phyloP scores from a whole-genome alignment of 2,329 filamentous ascomycete species.

The Calonectria hongkongensis region DNA sequence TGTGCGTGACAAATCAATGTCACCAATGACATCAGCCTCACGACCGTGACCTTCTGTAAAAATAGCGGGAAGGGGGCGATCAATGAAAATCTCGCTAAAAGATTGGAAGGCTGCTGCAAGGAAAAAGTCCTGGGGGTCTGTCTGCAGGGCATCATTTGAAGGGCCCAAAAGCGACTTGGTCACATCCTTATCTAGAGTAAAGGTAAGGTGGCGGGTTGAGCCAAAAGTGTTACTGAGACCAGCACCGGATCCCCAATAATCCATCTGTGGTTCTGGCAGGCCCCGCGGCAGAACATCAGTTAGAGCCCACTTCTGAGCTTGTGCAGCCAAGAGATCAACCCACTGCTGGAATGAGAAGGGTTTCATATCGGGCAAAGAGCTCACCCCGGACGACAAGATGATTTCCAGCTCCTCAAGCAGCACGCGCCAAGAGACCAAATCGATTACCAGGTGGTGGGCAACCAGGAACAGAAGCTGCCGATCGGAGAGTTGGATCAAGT shows the following conservation, averaged over 20 bases:
- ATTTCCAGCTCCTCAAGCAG: constrained; percentile 59
- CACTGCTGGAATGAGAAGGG: constrained; percentile 63
- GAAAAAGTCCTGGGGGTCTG: constrained; percentile 60
- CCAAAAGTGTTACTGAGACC: constrained; percentile 2
- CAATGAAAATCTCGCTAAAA: constrained; percentile 56
- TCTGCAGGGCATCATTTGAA: constrained; percentile 53
- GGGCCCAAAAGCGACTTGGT: not conserved
- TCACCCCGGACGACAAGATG: constrained; percentile 51
- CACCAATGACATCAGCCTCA: constrained; percentile 54
- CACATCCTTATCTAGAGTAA: constrained; percentile 17
- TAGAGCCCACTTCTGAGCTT: constrained; percentile 20
- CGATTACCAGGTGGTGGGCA: constrained; percentile 63
- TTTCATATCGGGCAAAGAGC: constrained; percentile 47
- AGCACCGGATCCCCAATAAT: not conserved
- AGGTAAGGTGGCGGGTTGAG: constrained; percentile 5
- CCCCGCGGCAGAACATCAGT: not conserved
- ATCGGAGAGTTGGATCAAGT: constrained; percentile 42
- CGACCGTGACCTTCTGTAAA: constrained; percentile 62
- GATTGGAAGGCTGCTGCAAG: constrained; percentile 56
- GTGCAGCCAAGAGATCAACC: constrained; percentile 35
- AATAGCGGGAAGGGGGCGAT: constrained; percentile 54
- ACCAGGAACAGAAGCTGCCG: constrained; percentile 59
- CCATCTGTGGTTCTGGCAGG: not conserved
- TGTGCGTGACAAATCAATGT: constrained; percentile 57
- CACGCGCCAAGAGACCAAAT: constrained; percentile 68